These are phyloP conservation scores for Anacardium occidentale DNA, from an alignment of 345 rosid genomes.

Conservation along the genomic window DNA sequence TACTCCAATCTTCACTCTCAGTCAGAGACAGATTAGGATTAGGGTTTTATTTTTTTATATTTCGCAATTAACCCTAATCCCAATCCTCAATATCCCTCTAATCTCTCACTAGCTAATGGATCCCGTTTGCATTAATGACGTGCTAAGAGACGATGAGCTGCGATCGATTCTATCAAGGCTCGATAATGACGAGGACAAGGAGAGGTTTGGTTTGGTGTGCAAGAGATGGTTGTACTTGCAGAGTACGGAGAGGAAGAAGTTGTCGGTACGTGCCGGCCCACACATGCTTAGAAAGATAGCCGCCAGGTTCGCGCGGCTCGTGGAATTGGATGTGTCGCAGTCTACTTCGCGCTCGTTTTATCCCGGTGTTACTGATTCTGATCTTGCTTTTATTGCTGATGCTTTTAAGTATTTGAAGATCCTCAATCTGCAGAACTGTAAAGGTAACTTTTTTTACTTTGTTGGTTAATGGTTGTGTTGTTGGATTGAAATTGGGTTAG, in stretches of 20 bases:
- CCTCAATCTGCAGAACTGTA: constrained; percentile 67
- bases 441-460: constrained; percentile 38
- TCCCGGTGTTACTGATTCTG: constrained; percentile 90
- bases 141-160: constrained; percentile 81
- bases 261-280: constrained; percentile 87
- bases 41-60: not conserved
- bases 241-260: constrained; percentile 85
- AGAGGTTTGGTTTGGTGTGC: constrained; percentile 84
- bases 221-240: constrained; percentile 84
- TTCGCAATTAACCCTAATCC: constrained; percentile 14
- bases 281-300: constrained; percentile 86
- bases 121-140: constrained; percentile 58
- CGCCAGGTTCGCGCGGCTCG: constrained; percentile 64
- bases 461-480: too few relatives aligned
- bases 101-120: constrained; percentile 24
- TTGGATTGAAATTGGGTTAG: too few relatives aligned
- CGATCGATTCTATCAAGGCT: constrained; percentile 62
- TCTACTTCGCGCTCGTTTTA: constrained; percentile 82
- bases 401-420: constrained; percentile 64
- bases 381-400: constrained; percentile 64
- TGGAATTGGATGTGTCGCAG: constrained; percentile 88
- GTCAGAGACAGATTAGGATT: not conserved
- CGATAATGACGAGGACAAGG: constrained; percentile 73
- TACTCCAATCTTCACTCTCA: not conserved
- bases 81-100: not conserved